phyloP scores from a whole-genome alignment of 805 yeast genomes.

The Nakazawaea laoshanensis region DNA sequence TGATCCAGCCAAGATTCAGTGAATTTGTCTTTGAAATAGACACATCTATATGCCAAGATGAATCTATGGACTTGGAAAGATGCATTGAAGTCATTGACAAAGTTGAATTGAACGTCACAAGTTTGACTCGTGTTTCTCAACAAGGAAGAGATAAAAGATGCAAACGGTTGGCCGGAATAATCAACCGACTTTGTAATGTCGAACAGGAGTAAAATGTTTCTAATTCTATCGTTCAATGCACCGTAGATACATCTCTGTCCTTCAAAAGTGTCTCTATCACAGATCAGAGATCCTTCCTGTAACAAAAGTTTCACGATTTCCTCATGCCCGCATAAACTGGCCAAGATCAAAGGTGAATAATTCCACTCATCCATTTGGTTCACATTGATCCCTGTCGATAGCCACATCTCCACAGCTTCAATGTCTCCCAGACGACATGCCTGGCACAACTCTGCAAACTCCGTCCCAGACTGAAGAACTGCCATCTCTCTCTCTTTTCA shows the following conservation, averaged over 20 bases:
- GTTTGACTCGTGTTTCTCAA: constrained; percentile 16
- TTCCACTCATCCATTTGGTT: constrained; percentile 63
- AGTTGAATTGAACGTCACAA: constrained; percentile 25
- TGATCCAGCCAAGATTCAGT: constrained; percentile 16
- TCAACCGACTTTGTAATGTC: constrained; percentile 68
- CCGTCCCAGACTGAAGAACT: too few relatives aligned
- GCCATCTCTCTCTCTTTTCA: background rate
- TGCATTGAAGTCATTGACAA: constrained; percentile 12
- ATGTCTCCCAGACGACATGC: constrained; percentile 68
- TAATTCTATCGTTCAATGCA: constrained; percentile 60
- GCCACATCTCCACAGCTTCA: constrained; percentile 50
- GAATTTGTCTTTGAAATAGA: constrained; percentile 20
- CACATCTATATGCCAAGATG: constrained; percentile 29
- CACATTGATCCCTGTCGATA: constrained; percentile 43
- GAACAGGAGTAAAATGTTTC: constrained; percentile 46
- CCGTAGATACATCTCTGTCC: constrained; percentile 76
- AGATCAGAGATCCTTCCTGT: constrained; percentile 55
- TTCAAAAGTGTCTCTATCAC: constrained; percentile 76
- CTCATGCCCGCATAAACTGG: constrained; percentile 70
- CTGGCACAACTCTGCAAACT: constrained; percentile 40
- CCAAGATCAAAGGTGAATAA: constrained; percentile 65
- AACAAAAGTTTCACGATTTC: constrained; percentile 52
- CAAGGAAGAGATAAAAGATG: constrained; percentile 54
- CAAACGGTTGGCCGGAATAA: constrained; percentile 55
- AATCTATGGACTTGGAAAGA: constrained; percentile 29